A percentile compares a stretch with the other conserved stretches of the same genome.
phyloP scores from a whole-genome alignment of 371 early-diverging fungal species.

The Mortierella sp. region DNA sequence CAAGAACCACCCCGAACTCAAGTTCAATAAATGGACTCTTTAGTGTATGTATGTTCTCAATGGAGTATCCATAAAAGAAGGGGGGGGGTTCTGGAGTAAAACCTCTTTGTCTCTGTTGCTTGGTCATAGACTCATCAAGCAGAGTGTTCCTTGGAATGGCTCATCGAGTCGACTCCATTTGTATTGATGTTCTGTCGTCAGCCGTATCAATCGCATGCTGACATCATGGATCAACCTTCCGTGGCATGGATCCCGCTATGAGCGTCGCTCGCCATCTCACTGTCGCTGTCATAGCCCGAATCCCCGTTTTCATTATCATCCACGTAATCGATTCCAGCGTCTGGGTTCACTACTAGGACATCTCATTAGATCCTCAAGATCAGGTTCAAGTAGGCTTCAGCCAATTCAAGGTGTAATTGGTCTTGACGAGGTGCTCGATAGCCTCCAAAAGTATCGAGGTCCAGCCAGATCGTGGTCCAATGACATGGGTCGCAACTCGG shows the following conservation, averaged over 20 bases:
- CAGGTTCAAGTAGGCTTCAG: constrained; percentile 82
- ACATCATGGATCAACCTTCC: constrained; percentile 37
- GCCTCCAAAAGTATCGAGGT: constrained; percentile 69
- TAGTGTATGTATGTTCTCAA: no score
- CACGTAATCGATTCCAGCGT: constrained; percentile 56
- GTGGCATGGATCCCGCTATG: constrained; percentile 29
- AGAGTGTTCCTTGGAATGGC: constrained; percentile 82
- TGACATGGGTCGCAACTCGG: constrained; percentile 84
- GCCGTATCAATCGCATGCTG: constrained; percentile 45
- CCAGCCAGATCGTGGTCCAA: constrained; percentile 67
- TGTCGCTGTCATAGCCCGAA: constrained; percentile 1
- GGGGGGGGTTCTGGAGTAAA: neutral
- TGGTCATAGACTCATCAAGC: constrained; percentile 87
- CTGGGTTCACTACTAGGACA: constrained; percentile 72
- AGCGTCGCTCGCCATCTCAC: constrained; percentile 56
- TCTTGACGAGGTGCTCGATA: constrained; percentile 65
- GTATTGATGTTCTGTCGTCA: constrained; percentile 54
- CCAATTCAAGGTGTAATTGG: constrained; percentile 85
- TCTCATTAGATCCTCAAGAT: constrained; percentile 86
- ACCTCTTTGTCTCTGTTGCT: constrained; percentile 32
- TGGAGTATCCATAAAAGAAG: neutral
- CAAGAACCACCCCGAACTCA: no score
- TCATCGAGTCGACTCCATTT: constrained; percentile 77
- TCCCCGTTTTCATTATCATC: constrained; percentile 18
- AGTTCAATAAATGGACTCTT: no score